Conservation (phyloP, 495 filamentous ascomycete genomes). For the Penicillium robsamsonii region DNA sequence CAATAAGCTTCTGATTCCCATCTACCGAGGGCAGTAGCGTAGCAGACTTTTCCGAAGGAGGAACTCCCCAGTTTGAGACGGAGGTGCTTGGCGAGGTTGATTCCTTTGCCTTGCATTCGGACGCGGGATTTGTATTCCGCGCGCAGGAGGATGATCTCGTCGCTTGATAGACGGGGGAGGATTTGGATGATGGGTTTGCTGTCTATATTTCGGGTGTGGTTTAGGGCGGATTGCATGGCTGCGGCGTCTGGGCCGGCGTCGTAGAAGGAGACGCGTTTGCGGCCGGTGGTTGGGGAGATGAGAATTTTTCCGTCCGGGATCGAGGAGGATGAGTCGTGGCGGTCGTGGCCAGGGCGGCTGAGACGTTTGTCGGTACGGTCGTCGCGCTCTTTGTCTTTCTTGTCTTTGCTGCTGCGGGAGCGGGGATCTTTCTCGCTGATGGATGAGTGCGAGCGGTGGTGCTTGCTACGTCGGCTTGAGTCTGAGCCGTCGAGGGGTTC, state of each 20-base stretch:
- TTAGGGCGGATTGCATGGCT: slow-evolving; percentile 71
- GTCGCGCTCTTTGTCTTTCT: slow-evolving; percentile 20
- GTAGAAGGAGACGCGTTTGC: slow-evolving; percentile 61
- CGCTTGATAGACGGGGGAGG: slow-evolving; percentile 76
- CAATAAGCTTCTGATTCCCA: slow-evolving; percentile 97
- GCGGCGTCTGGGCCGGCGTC: slow-evolving; percentile 77
- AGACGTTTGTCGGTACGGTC: slow-evolving; percentile 36
- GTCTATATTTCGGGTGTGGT: slow-evolving; percentile 62
- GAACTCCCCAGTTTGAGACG: slow-evolving; percentile 71
- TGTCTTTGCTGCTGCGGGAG: slow-evolving; percentile 17
- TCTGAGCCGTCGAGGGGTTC: slow-evolving; percentile 45
- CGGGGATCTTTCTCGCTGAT: slow-evolving; percentile 21
- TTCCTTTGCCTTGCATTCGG: slow-evolving; percentile 75
- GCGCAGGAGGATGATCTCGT: slow-evolving; percentile 80
- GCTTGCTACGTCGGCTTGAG: slow-evolving; percentile 32
- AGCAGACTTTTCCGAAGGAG: slow-evolving; percentile 80
- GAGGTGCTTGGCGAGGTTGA: slow-evolving; percentile 96
- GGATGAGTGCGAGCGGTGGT: slow-evolving; percentile 29
- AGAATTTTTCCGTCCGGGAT: slow-evolving; percentile 27
- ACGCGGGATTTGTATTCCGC: slow-evolving; percentile 87
- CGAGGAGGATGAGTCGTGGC: slow-evolving; percentile 28
- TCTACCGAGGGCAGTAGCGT: slow-evolving; percentile 82
- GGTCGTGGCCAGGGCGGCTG: slow-evolving; percentile 30
- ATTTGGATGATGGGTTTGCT: slow-evolving; percentile 74
- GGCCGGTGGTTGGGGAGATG: slow-evolving; percentile 30